These are phyloP conservation scores for Chrysosporium keratinophilum DNA, from an alignment of 2,329 filamentous ascomycete species.

Conservation along the genomic window DNA sequence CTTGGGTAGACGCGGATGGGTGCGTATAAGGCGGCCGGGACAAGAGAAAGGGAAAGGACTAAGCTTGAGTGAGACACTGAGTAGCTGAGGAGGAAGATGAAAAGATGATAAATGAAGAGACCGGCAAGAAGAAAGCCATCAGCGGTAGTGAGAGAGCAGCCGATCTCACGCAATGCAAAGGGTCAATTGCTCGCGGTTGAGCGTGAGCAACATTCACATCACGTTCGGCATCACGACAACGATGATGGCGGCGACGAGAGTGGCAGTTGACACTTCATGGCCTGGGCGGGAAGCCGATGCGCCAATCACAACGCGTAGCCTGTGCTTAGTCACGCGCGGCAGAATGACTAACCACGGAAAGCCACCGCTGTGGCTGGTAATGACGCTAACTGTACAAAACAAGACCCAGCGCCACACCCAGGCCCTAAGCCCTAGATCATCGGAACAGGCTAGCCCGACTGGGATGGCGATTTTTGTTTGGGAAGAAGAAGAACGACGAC, in stretches of 20 bases:
- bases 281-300: not conserved
- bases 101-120: not conserved
- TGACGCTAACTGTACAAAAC: not conserved
- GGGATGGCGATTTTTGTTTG: constrained; percentile 7
- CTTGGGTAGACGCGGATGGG: constrained; percentile 4
- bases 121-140: not conserved
- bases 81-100: not conserved
- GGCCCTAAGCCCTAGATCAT: constrained; percentile 8
- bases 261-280: not conserved
- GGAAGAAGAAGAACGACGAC: not conserved
- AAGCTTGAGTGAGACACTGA: not conserved
- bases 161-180: not conserved
- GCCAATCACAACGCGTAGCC: not conserved
- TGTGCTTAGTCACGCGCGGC: not conserved
- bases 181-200: not conserved
- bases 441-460: not conserved
- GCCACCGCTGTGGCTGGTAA: not conserved
- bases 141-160: not conserved
- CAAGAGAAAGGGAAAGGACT: constrained; percentile 3
- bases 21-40: not conserved
- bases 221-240: not conserved
- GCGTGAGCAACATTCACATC: not conserved
- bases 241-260: not conserved
- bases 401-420: not conserved
- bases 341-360: not conserved